These are phyloP conservation scores for Russula sp. DNA, from an alignment of 768 basidiomycete genomes.

Conservation along the genomic window DNA sequence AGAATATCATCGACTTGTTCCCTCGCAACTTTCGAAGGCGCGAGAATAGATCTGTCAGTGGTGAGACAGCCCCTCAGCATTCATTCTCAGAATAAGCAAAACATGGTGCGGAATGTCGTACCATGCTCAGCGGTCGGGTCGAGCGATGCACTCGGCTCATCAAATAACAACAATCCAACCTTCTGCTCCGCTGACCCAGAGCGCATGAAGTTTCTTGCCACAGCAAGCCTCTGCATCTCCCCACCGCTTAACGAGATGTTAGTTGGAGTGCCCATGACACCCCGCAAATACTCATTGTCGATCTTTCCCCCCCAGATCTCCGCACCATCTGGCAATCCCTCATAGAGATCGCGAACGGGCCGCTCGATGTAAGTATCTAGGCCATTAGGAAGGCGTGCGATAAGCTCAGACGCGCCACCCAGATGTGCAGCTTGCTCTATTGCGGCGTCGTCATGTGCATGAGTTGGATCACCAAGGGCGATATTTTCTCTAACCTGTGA, in stretches of 20 bases:
- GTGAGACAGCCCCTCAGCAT: too few species aligned
- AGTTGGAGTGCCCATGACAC: neutral
- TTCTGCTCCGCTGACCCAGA: conserved; percentile 38
- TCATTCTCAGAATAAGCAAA: too few species aligned
- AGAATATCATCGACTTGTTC: conserved; percentile 79
- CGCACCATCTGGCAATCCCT: conserved; percentile 57
- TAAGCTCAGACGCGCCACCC: conserved; percentile 61
- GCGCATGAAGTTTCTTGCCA: conserved; percentile 68
- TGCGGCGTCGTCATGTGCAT: conserved; percentile 46
- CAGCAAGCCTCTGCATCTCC: conserved; percentile 70
- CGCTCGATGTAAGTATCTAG: conserved; percentile 68
- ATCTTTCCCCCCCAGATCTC: conserved; percentile 59
- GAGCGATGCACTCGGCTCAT: too few species aligned
- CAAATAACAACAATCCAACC: conserved; percentile 50
- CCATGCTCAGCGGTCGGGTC: conserved; percentile 74
- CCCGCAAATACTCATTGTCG: neutral
- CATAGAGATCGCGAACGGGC: conserved; percentile 61
- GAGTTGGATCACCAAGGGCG: conserved; percentile 57
- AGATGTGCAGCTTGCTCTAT: conserved; percentile 59
- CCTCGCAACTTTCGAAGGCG: conserved; percentile 59
- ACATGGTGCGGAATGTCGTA: conserved; percentile 22
- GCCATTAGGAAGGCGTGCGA: conserved; percentile 56
- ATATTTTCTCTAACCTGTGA: conserved; percentile 71
- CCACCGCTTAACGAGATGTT: conserved; percentile 56
- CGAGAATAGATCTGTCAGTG: conserved; percentile 52